Base-by-base conservation (phyloP, 1,284 basidiomycete species). In the Ceratobasidium sp. region DNA sequence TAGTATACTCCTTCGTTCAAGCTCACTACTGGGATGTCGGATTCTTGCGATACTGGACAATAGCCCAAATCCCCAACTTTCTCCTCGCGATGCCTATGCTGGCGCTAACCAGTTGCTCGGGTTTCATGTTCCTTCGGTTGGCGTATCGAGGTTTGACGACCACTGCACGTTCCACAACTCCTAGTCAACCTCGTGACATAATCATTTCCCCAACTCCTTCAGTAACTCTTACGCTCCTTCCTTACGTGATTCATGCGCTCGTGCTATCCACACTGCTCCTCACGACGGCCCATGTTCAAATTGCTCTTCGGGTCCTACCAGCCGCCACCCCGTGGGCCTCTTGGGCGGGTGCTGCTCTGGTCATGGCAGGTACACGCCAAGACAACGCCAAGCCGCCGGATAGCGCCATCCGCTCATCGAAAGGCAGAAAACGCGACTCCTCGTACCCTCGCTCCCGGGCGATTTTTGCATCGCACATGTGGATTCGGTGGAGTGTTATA, bases 211-310 rank as follows among this genome's bases (percentile, higher is more conserved):
- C 45, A 10, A 43, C 3, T 36, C 45, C 34, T 8, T 23, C 32
- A 6, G 50, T 64, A 45, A 16, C 26, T 10, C 26, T 45, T 23
- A 71, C 21, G 16, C 45, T 80, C 43, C 73, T 77, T 0, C 92
- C 93, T 0, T 89, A 94, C 79, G 86, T 89, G 0, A 81, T 94
- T 16, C 88, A 95, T 76, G 87, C 91, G 23, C 78, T 89, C 18
- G 76, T 87, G 39, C 82, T 92, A 60, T 84, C 86, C 6, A 78
- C 84, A 32, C 82, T 92, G 21, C 83, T 98, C 26, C 82, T 96
- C 9, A 87, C 96, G 77, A 85, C 87, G 3, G 92, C 95, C 0
- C 94, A 99, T 78, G 92, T 92, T 0, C 97, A 99, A 79, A 98
- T 98, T 75, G 85, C 91, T 1, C 86, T 99, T 1, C 90, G 97